These are phyloP conservation scores for Madurella fahalii DNA, from an alignment of 2,329 filamentous ascomycete genomes.

Conservation along the genomic window DNA sequence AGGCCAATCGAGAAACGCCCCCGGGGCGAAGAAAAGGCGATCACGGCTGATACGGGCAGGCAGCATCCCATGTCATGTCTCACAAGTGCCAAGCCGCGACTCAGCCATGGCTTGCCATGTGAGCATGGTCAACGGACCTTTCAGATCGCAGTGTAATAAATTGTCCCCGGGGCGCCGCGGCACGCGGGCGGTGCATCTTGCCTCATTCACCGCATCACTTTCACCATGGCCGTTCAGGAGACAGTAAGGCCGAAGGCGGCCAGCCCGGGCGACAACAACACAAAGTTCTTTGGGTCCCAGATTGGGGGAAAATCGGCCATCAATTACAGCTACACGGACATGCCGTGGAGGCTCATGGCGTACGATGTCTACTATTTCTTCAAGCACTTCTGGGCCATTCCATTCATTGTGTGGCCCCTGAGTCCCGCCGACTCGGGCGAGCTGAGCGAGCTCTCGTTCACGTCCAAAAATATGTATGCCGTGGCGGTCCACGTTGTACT, in stretches of 20 bases:
- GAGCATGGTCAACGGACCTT: background rate
- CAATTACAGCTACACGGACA: constrained; percentile 58
- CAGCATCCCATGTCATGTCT: background rate
- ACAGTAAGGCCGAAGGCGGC: background rate
- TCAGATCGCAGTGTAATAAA: background rate
- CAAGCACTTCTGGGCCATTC: constrained; percentile 51
- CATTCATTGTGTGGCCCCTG: constrained; percentile 58
- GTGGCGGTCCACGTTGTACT: constrained; percentile 57
- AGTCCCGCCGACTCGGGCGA: constrained; percentile 47
- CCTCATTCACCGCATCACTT: background rate
- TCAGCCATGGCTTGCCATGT: background rate
- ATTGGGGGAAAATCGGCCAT: constrained; percentile 54
- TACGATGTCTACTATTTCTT: constrained; percentile 56
- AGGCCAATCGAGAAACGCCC: no score
- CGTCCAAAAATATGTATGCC: constrained; percentile 51
- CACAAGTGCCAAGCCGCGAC: background rate
- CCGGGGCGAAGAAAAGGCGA: no score
- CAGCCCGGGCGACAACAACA: constrained; percentile 26
- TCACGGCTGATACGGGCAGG: no score
- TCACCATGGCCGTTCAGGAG: constrained; percentile 5
- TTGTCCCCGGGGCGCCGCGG: no score
- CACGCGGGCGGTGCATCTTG: background rate
- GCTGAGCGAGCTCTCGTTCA: constrained; percentile 63
- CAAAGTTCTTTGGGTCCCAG: constrained; percentile 56
- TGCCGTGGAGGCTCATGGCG: constrained; percentile 46